Percentiles rank a stretch among this genome's conserved stretches.
Conservation (phyloP, 2,329 filamentous ascomycete genomes). For the Neofusicoccum ribis region DNA sequence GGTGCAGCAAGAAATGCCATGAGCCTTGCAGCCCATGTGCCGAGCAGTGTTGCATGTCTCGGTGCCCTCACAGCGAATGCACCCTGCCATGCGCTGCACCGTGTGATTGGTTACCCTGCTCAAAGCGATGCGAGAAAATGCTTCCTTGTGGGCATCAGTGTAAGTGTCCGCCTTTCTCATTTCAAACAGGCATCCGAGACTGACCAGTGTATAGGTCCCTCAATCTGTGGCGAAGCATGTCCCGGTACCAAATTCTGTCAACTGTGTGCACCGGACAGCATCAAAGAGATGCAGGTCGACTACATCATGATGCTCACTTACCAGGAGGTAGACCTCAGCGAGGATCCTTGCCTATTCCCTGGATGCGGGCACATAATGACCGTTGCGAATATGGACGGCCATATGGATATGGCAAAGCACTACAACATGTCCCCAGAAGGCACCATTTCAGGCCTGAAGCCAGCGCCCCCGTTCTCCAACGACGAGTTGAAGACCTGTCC, state of each 20-base stretch:
- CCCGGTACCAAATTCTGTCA: constrained; percentile 58
- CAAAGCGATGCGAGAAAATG: constrained; percentile 54
- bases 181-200: background rate
- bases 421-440: constrained; percentile 48
- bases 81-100: constrained; percentile 64
- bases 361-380: constrained; percentile 66
- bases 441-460: constrained; percentile 32
- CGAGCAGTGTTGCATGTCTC: constrained; percentile 54
- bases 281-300: constrained; percentile 55
- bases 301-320: constrained; percentile 58
- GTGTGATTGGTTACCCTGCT: constrained; percentile 67
- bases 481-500: constrained; percentile 58
- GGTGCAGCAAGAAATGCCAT: constrained; percentile 56
- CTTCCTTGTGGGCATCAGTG: constrained; percentile 64
- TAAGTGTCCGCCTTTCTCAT: constrained; percentile 17
- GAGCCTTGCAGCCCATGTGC: constrained; percentile 65
- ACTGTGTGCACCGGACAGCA: constrained; percentile 45
- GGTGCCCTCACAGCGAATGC: constrained; percentile 55
- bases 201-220: constrained; percentile 41
- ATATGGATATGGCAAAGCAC: constrained; percentile 55
- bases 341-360: constrained; percentile 63
- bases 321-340: constrained; percentile 57
- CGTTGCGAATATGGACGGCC: constrained; percentile 59
- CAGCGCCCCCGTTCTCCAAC: constrained; percentile 27
- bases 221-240: constrained; percentile 65